A percentile compares a stretch with the other conserved stretches of the same genome.
phyloP scores from a whole-genome alignment of 208 protist species.

The Leishmania braziliensis region DNA sequence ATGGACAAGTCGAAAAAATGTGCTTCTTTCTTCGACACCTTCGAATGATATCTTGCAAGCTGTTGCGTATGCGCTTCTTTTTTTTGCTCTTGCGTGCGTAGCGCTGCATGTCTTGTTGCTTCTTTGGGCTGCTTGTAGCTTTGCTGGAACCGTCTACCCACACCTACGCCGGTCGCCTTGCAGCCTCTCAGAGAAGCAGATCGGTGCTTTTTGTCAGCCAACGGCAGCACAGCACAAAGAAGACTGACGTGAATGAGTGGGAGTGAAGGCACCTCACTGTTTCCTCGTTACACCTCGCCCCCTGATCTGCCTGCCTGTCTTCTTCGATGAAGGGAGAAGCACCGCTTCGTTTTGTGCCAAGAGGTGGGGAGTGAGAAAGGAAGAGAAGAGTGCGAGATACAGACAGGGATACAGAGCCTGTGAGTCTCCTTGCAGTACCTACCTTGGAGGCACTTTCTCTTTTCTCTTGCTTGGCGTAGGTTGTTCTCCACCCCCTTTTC shows the following conservation, averaged over 20 bases:
- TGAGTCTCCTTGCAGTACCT: not conserved
- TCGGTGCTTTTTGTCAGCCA: not conserved
- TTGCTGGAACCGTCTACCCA: not conserved
- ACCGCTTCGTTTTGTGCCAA: not conserved
- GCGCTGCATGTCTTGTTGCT: not conserved
- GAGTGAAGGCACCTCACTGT: not conserved
- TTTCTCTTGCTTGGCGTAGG: not conserved
- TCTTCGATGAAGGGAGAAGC: not conserved
- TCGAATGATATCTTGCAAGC: not conserved
- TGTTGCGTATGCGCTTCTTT: not conserved
- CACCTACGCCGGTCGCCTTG: not conserved
- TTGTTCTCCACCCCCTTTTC: not conserved
- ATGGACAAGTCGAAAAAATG: not conserved
- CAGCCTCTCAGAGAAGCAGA: not conserved
- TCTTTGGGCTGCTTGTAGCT: not conserved
- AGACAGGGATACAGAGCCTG: not conserved
- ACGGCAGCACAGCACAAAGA: not conserved
- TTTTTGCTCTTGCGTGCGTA: not conserved
- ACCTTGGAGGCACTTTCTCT: not conserved
- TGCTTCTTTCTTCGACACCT: not conserved
- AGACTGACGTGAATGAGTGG: too few relatives aligned
- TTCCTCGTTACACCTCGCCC: too few relatives aligned
- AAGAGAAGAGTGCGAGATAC: not conserved
- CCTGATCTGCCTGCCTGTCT: not conserved
- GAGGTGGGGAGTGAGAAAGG: too few relatives aligned